Conservation (phyloP, 148 eudicot species). For the Mesembryanthemum crystallinum region DNA sequence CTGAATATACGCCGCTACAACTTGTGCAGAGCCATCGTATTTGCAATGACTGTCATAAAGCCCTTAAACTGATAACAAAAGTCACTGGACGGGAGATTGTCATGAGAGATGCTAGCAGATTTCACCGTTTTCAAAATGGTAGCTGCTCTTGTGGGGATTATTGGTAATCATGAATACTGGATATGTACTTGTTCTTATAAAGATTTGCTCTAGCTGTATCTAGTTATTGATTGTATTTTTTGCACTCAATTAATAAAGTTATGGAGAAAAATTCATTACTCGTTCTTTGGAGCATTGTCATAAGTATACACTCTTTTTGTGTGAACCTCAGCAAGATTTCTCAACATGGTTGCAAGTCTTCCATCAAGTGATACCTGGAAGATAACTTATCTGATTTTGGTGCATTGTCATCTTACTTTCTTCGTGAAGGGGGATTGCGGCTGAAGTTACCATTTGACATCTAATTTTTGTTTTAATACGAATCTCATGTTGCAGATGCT, state of each 20-base stretch:
- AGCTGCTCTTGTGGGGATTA: conserved; percentile 87
- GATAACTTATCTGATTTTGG: not conserved
- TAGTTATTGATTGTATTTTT: not conserved
- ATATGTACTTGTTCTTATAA: not conserved
- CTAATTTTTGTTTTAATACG: not conserved
- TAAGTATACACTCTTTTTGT: not conserved
- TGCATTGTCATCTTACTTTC: not conserved
- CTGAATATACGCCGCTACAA: conserved; percentile 44
- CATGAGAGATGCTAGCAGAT: conserved; percentile 69
- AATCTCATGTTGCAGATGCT: not conserved
- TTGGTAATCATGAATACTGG: conserved; percentile 41
- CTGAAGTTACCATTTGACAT: not conserved
- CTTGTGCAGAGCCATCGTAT: conserved; percentile 76
- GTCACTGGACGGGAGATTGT: conserved; percentile 49
- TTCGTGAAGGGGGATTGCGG: not conserved
- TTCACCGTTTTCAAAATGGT: conserved; percentile 64
- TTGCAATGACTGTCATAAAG: conserved; percentile 68
- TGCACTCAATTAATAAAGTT: not conserved
- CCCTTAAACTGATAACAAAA: conserved; percentile 51
- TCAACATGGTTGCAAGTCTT: not conserved
- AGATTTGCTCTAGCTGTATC: not conserved
- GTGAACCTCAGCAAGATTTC: too few relatives aligned
- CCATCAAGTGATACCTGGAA: not conserved
- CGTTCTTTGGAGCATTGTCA: not conserved
- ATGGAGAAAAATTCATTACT: not conserved